These are phyloP conservation scores for Mucor lusitanicus DNA, from an alignment of 371 early-diverging fungal genomes.

Conservation along the genomic window DNA sequence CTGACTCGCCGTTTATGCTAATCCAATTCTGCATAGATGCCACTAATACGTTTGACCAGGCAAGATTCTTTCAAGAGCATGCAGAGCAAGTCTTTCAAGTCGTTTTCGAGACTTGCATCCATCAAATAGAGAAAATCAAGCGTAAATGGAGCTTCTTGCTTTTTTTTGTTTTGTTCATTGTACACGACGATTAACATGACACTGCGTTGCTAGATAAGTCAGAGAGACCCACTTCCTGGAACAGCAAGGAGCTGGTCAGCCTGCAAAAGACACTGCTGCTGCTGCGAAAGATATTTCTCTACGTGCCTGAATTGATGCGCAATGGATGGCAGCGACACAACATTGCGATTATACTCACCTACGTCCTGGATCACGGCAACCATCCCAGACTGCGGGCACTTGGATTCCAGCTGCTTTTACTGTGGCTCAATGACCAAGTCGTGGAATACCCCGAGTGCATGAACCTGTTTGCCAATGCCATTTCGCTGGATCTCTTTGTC, in stretches of 20 bases:
- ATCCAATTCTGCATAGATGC: slow-evolving; percentile 49
- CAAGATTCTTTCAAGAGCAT: slow-evolving; percentile 80
- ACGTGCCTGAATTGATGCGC: slow-evolving; percentile 68
- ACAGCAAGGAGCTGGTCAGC: slow-evolving; percentile 66
- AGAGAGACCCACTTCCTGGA: slow-evolving; percentile 55
- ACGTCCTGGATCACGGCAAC: slow-evolving; percentile 64
- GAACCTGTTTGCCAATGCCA: slow-evolving; percentile 64
- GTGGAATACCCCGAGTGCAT: slow-evolving; percentile 65
- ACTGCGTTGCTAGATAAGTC: slow-evolving; percentile 29
- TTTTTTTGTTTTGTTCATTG: neutral
- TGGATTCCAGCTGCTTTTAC: slow-evolving; percentile 75
- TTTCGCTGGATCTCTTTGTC: slow-evolving; percentile 66
- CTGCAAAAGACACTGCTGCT: slow-evolving; percentile 67
- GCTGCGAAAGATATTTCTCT: slow-evolving; percentile 69
- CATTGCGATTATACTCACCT: slow-evolving; percentile 57
- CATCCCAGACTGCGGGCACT: slow-evolving; percentile 71
- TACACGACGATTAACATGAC: neutral
- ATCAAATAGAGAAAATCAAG: slow-evolving; percentile 76
- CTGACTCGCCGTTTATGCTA: neutral
- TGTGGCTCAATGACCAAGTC: slow-evolving; percentile 71
- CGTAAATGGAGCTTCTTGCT: slow-evolving; percentile 47
- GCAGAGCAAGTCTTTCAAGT: slow-evolving; percentile 73
- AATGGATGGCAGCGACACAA: slow-evolving; percentile 72
- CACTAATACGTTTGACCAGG: slow-evolving; percentile 73
- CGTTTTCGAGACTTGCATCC: slow-evolving; percentile 66